Percentiles rank a stretch among this genome's conserved stretches.
Conservation (phyloP, 371 early-diverging fungal species). For the Polyrhizophydium stewartii region DNA sequence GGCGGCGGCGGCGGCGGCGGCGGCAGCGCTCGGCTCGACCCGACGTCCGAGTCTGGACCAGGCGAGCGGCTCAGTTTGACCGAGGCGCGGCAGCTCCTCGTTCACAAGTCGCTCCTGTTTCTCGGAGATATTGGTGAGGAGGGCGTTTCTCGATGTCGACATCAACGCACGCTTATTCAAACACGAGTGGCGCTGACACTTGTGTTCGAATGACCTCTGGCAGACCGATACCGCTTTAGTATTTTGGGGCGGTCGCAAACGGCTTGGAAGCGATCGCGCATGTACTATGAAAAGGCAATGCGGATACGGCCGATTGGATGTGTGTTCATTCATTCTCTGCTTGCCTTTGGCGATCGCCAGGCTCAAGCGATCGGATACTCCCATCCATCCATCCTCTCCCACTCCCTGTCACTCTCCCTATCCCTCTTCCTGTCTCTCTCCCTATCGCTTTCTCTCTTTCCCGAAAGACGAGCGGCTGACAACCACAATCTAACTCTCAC, state of each 20-base stretch:
- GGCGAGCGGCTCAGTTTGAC: too few species aligned
- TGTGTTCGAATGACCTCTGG: too few species aligned
- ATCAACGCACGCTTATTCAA: neutral
- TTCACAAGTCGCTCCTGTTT: neutral
- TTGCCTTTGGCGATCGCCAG: too few species aligned
- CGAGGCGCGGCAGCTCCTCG: too few species aligned
- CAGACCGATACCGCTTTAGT: neutral
- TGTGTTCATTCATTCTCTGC: too few species aligned
- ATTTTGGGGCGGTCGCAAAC: neutral
- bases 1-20: neutral
- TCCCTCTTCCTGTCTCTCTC: neutral
- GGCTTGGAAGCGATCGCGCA: neutral
- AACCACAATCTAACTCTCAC: neutral
- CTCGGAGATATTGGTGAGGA: conserved; percentile 4
- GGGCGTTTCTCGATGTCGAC: neutral
- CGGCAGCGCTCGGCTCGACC: neutral
- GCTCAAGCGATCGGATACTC: too few species aligned
- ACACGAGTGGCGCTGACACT: neutral
- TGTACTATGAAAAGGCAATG: conserved; percentile 3
- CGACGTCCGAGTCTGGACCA: neutral
- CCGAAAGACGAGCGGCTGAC: too few species aligned
- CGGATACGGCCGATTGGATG: neutral
- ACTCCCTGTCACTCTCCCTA: too few species aligned
- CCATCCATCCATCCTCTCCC: too few species aligned
- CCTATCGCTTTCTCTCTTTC: neutral